phyloP scores from a whole-genome alignment of 345 rosid genomes.

The Populus simonii region DNA sequence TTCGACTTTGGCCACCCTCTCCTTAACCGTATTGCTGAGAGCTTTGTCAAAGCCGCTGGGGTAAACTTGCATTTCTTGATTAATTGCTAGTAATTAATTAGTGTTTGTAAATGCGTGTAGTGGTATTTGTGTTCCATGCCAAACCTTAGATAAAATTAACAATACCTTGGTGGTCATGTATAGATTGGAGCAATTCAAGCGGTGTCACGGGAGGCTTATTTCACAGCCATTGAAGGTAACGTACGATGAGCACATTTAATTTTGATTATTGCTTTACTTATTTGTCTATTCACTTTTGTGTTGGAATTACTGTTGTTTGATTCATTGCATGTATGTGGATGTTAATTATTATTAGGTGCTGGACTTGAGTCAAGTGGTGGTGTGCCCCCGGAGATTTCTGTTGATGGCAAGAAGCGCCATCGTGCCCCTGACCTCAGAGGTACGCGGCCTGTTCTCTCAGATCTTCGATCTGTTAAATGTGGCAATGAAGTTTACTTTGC shows the following conservation, averaged over 20 bases:
- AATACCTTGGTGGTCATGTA: slow-evolving; percentile 10
- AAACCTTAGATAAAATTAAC: not conserved
- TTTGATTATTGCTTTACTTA: not conserved
- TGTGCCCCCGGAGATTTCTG: slow-evolving; percentile 35
- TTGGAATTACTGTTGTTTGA: not conserved
- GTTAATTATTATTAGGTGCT: slow-evolving; percentile 25
- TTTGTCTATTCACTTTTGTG: not conserved
- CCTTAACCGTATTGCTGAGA: slow-evolving; percentile 82
- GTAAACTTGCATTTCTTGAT: slow-evolving; percentile 23
- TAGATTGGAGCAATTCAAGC: slow-evolving; percentile 92
- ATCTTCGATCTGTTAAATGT: not conserved
- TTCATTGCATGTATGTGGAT: not conserved
- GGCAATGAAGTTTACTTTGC: not conserved
- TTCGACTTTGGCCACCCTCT: slow-evolving; percentile 96
- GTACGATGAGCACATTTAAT: not conserved
- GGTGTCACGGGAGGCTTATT: slow-evolving; percentile 71
- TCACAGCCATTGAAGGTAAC: slow-evolving; percentile 59
- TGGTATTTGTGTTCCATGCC: not conserved
- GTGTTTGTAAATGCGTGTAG: not conserved
- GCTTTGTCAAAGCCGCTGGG: slow-evolving; percentile 89
- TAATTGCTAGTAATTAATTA: not conserved
- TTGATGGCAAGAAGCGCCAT: slow-evolving; percentile 38
- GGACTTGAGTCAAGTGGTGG: slow-evolving; percentile 48
- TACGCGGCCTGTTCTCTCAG: not conserved
- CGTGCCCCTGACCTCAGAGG: slow-evolving; percentile 68